Conservation (phyloP, 2,329 filamentous ascomycete species). For the Setomelanomma holmii region DNA sequence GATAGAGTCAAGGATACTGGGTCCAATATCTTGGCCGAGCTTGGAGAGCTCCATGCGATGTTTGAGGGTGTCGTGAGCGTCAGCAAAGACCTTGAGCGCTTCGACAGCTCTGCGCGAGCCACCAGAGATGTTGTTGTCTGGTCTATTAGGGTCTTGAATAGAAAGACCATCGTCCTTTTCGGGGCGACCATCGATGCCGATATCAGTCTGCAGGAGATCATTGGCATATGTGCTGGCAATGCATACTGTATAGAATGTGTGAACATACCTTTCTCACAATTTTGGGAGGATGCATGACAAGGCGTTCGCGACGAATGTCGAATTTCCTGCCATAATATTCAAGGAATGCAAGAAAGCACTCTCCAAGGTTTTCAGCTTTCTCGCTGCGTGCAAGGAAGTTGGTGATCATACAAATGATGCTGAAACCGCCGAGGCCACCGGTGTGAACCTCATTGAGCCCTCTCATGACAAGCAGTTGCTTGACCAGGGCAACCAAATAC, state of each 20-base stretch:
- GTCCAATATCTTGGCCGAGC: conserved; percentile 23
- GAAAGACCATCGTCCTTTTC: conserved; percentile 68
- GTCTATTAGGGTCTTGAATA: conserved; percentile 90
- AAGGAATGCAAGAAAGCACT: conserved; percentile 85
- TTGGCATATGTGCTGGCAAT: background rate
- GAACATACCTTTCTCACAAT: conserved; percentile 76
- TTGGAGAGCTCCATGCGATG: conserved; percentile 59
- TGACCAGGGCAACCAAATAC: conserved; percentile 83
- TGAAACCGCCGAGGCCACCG: conserved; percentile 92
- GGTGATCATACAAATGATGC: conserved; percentile 90
- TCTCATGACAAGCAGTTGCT: conserved; percentile 90
- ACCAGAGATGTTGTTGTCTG: conserved; percentile 86
- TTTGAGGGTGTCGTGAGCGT: conserved; percentile 49
- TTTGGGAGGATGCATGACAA: conserved; percentile 73
- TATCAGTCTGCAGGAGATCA: conserved; percentile 21
- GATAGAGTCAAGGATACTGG: conserved; percentile 74
- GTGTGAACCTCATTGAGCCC: conserved; percentile 89
- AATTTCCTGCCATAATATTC: conserved; percentile 88
- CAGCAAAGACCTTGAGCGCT: conserved; percentile 73
- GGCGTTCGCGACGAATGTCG: conserved; percentile 72
- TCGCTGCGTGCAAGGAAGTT: conserved; percentile 79
- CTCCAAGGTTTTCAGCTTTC: conserved; percentile 68
- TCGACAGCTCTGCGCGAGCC: conserved; percentile 75
- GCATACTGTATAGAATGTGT: background rate
- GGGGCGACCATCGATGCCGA: conserved; percentile 39